Conservation (phyloP, 176 grass and related monocot species). For the Juncus inflexus region DNA sequence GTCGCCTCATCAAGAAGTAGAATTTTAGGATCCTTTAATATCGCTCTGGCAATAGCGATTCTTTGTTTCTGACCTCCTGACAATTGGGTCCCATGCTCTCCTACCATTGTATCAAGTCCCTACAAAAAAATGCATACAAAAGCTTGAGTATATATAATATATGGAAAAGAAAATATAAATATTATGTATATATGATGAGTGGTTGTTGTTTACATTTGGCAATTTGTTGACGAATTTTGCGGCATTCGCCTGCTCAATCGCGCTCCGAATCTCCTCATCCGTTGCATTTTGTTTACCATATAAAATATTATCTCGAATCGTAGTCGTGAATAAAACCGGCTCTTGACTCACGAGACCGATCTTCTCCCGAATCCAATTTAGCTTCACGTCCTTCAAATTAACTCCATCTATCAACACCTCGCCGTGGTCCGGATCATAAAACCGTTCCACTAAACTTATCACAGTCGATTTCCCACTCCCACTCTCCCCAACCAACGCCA, state of each 20-base stretch:
- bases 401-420: conserved; percentile 67
- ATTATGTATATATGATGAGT: neutral
- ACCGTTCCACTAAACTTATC: conserved; percentile 65
- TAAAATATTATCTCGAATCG: conserved; percentile 59
- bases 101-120: conserved; percentile 78
- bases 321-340: conserved; percentile 66
- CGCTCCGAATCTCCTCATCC: conserved; percentile 52
- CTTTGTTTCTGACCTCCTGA: conserved; percentile 80
- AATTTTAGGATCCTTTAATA: conserved; percentile 71
- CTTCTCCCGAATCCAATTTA: conserved; percentile 59
- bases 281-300: conserved; percentile 63
- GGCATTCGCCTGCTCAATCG: conserved; percentile 63
- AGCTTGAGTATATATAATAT: neutral
- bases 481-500: conserved; percentile 74
- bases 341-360: conserved; percentile 77
- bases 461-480: conserved; percentile 79
- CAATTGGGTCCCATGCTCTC: conserved; percentile 66
- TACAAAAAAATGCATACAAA: conserved; percentile 24
- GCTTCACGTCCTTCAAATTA: conserved; percentile 50
- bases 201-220: conserved; percentile 40
- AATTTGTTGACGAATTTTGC: conserved; percentile 59
- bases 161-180: no score
- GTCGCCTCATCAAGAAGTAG: conserved; percentile 74
- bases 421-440: conserved; percentile 71
- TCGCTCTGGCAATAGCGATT: conserved; percentile 75